These are phyloP conservation scores for Fusarium oxysporum DNA, from an alignment of 2,329 filamentous ascomycete species.

Conservation along the genomic window DNA sequence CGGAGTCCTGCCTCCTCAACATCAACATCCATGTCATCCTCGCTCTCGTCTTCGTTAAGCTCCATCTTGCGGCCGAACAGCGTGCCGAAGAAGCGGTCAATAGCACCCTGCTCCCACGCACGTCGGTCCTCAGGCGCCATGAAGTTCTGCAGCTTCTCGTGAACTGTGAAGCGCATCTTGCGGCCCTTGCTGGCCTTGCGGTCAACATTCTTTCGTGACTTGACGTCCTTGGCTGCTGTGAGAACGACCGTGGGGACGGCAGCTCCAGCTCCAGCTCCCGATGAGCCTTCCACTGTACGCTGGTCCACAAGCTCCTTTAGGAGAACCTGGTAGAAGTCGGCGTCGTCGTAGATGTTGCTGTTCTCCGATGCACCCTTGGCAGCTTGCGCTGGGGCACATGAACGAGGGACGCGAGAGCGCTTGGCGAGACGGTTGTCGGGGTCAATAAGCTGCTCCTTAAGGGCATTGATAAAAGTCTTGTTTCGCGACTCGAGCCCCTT, in stretches of 20 bases:
- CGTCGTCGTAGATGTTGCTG: slow-evolving; percentile 85
- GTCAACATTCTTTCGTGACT: slow-evolving; percentile 86
- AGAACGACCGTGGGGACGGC: slow-evolving; percentile 68
- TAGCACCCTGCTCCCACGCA: slow-evolving; percentile 82
- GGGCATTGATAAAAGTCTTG: slow-evolving; percentile 69
- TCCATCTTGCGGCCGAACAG: slow-evolving; percentile 77
- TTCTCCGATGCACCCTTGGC: slow-evolving; percentile 68
- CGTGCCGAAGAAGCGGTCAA: slow-evolving; percentile 81
- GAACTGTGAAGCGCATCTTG: slow-evolving; percentile 93
- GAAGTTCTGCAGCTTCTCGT: slow-evolving; percentile 98
- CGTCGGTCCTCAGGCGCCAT: slow-evolving; percentile 91
- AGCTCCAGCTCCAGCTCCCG: slow-evolving; percentile 51
- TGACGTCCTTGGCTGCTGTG: slow-evolving; percentile 79
- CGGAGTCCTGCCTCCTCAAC: slow-evolving; percentile 65
- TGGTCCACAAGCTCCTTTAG: slow-evolving; percentile 95
- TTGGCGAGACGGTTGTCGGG: slow-evolving; percentile 73
- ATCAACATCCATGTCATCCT: slow-evolving; percentile 64
- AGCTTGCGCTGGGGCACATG: slow-evolving; percentile 79
- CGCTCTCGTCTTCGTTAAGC: slow-evolving; percentile 69
- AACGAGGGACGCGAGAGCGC: slow-evolving; percentile 77
- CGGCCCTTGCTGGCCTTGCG: slow-evolving; percentile 95
- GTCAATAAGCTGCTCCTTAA: slow-evolving; percentile 75
- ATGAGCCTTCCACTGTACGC: slow-evolving; percentile 76
- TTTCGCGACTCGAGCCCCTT: slow-evolving; percentile 47
- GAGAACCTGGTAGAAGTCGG: slow-evolving; percentile 92